Conservation (phyloP, 805 yeast genomes). For the Diddensiella santjacobensis region DNA sequence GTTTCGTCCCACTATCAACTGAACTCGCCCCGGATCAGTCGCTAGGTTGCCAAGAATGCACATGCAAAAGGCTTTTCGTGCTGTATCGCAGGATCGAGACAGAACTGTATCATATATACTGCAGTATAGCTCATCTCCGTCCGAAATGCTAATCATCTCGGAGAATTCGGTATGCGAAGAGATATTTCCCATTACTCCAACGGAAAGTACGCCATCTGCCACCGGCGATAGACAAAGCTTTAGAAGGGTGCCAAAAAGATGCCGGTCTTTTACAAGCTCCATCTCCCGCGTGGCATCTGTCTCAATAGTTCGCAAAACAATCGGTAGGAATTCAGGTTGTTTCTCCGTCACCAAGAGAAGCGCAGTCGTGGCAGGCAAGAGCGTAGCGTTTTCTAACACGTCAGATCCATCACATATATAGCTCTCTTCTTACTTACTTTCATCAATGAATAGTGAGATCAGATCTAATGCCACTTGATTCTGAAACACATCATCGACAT, state of each 20-base stretch:
- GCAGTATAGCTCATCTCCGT: not conserved
- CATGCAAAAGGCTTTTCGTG: not conserved
- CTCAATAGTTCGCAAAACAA: not conserved
- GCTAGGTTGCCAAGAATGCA: conserved; percentile 18
- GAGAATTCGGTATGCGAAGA: conserved; percentile 9
- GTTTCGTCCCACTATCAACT: not conserved
- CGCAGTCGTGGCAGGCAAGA: not conserved
- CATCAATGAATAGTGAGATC: conserved; percentile 7
- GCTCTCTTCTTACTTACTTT: conserved; percentile 5
- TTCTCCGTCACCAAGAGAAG: not conserved
- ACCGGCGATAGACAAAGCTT: not conserved
- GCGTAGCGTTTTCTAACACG: not conserved
- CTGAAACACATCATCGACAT: not conserved
- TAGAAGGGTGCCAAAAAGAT: not conserved
- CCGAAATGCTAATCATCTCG: not conserved
- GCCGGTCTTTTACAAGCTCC: not conserved
- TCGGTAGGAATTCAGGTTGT: not conserved
- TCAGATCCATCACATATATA: not conserved
- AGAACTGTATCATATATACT: too few relatives aligned
- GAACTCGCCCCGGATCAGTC: conserved; percentile 3
- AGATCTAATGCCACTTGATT: conserved; percentile 1
- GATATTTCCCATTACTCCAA: conserved; percentile 7
- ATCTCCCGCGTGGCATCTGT: not conserved
- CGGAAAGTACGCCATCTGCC: not conserved
- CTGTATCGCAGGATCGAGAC: not conserved